Evolutionary conservation across 2,329 filamentous ascomycete genomes (phyloP).

Genomic region (Penicillium sp.): DNA sequence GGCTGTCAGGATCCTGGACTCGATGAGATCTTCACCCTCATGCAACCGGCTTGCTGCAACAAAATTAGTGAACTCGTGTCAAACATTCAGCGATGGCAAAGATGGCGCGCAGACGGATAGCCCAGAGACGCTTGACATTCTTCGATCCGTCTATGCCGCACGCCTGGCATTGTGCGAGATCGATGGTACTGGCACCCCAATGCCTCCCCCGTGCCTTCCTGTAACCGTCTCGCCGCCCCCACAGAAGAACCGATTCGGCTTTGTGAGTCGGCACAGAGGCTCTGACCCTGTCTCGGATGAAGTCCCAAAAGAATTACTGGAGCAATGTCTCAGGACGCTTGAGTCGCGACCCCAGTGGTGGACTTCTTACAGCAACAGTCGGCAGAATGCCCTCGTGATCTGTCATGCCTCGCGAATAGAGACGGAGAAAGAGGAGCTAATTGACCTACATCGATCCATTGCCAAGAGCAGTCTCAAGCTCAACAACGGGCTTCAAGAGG

Average conservation of each 20-base stretch:
- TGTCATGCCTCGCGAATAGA: conserved; percentile 60
- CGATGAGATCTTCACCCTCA: conserved; percentile 46
- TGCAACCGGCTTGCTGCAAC: conserved; percentile 54
- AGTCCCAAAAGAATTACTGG: conserved; percentile 32
- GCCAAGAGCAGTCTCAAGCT: conserved; percentile 36
- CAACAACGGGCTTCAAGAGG: conserved; percentile 32
- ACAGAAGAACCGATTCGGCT: conserved; percentile 25
- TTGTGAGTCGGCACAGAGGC: conserved; percentile 20
- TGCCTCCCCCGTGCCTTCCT: conserved; percentile 52
- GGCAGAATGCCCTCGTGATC: conserved; percentile 59
- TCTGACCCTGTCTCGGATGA: conserved; percentile 13
- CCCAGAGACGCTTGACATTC: conserved; percentile 38
- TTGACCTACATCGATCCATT: conserved; percentile 40
- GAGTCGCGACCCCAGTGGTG: conserved; percentile 57
- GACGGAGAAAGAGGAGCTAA: conserved; percentile 52
- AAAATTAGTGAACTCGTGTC: conserved; percentile 53
- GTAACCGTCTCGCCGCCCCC: conserved; percentile 43
- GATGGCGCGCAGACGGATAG: conserved; percentile 21
- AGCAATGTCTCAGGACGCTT: conserved; percentile 53
- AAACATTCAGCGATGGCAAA: conserved; percentile 43
- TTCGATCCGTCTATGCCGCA: conserved; percentile 58
- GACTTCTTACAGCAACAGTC: conserved; percentile 63
- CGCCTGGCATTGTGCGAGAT: conserved; percentile 64
- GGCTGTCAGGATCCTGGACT: conserved; percentile 44
- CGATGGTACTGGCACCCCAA: conserved; percentile 47